Evolutionary conservation across 352 stramenopile genomes (phyloP), one percentile per base, ranked within the genome.

Genomic region (Phytophthora nicotianae): DNA sequence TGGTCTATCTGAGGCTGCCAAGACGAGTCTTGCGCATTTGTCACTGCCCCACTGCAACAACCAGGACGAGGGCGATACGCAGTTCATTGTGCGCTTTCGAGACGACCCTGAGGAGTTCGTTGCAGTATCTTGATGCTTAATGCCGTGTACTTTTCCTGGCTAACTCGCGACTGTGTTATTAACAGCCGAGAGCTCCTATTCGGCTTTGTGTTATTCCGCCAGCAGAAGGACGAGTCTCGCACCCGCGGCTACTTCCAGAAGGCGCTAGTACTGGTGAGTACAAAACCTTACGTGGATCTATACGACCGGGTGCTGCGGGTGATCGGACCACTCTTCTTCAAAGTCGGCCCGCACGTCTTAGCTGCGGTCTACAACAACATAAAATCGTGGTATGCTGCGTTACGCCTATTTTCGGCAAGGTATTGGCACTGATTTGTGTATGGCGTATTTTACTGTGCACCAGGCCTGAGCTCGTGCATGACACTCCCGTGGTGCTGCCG

Each of bases 31-130:
- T 32, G 81, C 81, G 57, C 80, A 93, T 50, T 55, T 94, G 32
- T 74, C 86, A 51, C 80, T 97, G 45, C 87, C 88, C 19, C 86
- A 96, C 66, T 92, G 85, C 74, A 95, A 91, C 75, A 91, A 87
- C 50, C 86, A 92, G 65, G 80, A 93, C 46, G 87, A 95, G 48
- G 88, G 88, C 17, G 86, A 96, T 69, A 91, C 83, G 51, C 83
- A 95, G 62, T 96, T 93, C 54, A 77, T 80, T 7, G 87, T 94
- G 55, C 83, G 88, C 56, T 91, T 91, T 45, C 70, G 72, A 17
- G 62, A 84, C 26, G 23, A 27, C 6, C 21, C 71, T 0, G 57
- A 77, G 17, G 71, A 76, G 82, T 84, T 9, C 41, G 69, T 72
- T 50, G 17, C 21, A 50, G 21, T 23, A 9, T 46, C 3, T 33